phyloP scores from a whole-genome alignment of 2,329 filamentous ascomycete species.

The Microsporum canis region DNA sequence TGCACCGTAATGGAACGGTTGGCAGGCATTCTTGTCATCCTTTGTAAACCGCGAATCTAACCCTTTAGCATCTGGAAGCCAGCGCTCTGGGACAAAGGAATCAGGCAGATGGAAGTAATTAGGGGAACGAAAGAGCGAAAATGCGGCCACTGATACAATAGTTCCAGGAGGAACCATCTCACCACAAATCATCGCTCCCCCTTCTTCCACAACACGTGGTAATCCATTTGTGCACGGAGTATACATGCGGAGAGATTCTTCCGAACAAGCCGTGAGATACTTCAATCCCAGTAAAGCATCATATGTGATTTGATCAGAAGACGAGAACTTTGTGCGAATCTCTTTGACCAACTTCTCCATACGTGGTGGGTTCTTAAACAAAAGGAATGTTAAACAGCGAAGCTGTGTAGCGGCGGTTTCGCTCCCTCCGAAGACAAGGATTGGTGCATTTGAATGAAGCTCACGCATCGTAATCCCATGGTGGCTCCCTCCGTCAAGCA shows the following conservation, averaged over 20 bases:
- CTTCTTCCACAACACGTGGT: conserved; percentile 22
- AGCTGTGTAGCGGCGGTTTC: conserved; percentile 19
- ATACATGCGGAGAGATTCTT: conserved; percentile 21
- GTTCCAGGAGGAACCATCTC: conserved; percentile 19
- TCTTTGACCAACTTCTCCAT: conserved; percentile 18
- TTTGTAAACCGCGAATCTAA: conserved; percentile 21
- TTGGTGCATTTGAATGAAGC: conserved; percentile 9
- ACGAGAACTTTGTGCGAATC: conserved; percentile 19
- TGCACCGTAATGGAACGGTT: conserved; percentile 26
- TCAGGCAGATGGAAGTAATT: conserved; percentile 21
- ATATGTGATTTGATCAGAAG: conserved; percentile 16
- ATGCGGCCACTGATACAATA: conserved; percentile 19
- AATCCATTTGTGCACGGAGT: conserved; percentile 23
- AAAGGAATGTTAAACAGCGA: conserved; percentile 17
- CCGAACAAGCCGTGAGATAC: conserved; percentile 21
- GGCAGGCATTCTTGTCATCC: conserved; percentile 20
- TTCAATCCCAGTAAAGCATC: conserved; percentile 12
- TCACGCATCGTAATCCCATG: conserved; percentile 2
- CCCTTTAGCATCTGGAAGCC: conserved; percentile 20
- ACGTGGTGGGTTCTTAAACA: conserved; percentile 16
- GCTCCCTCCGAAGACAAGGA: conserved; percentile 18
- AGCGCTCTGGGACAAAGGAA: conserved; percentile 28
- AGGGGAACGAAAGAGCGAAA: conserved; percentile 22
- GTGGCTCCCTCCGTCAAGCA: conserved; percentile 4
- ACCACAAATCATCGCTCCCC: conserved; percentile 20